Evolutionary conservation across 176 grass and related monocot species (phyloP).

Genomic region (Triticum timopheevii): DNA sequence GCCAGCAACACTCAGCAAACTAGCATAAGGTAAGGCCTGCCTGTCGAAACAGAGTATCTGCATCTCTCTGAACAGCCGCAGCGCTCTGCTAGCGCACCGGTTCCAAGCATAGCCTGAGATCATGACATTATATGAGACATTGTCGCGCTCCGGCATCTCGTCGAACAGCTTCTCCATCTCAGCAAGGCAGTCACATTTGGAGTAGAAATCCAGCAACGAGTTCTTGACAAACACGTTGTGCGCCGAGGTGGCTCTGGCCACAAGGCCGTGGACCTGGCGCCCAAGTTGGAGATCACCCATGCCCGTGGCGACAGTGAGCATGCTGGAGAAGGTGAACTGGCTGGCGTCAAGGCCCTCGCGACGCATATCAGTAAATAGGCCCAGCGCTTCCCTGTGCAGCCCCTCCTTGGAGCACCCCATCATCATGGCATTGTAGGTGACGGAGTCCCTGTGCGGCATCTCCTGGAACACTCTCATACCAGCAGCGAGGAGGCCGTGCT

Average conservation of each 20-base stretch:
- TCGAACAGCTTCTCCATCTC: constrained; percentile 61
- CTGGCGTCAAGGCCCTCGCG: constrained; percentile 21
- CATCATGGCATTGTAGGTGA: constrained; percentile 84
- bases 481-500: constrained; percentile 47
- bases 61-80: constrained; percentile 69
- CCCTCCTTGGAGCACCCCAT: constrained; percentile 84
- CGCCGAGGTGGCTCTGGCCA: constrained; percentile 46
- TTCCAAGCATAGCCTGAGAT: constrained; percentile 65
- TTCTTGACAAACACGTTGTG: constrained; percentile 76
- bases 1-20: constrained; percentile 66
- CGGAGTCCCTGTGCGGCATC: constrained; percentile 61
- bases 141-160: constrained; percentile 64
- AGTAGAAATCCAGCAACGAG: constrained; percentile 85
- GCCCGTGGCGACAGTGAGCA: constrained; percentile 53
- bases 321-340: constrained; percentile 70
- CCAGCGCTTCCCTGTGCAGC: constrained; percentile 44
- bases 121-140: constrained; percentile 83
- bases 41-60: constrained; percentile 44
- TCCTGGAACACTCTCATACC: constrained; percentile 47
- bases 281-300: constrained; percentile 54
- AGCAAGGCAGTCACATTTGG: constrained; percentile 55
- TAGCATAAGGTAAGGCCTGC: constrained; percentile 65
- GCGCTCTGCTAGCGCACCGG: constrained; percentile 19
- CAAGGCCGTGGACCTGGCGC: constrained; percentile 57
- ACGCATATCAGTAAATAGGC: constrained; percentile 54